Percentiles rank a stretch among this genome's conserved stretches.
Conservation (phyloP, 345 rosid genomes). For the Clausena lansium region DNA sequence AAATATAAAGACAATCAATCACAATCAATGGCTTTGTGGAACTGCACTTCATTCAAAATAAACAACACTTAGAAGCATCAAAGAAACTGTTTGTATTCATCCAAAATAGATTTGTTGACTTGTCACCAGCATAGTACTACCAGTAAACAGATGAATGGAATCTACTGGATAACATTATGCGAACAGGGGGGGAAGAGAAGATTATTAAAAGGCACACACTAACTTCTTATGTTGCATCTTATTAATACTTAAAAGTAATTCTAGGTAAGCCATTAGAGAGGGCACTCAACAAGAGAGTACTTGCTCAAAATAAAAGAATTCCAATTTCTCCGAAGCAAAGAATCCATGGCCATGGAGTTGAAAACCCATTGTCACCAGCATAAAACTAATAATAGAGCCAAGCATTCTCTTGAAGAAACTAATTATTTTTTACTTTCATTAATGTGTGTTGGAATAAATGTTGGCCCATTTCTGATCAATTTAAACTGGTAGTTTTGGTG, state of each 20-base stretch:
- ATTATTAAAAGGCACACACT: background rate
- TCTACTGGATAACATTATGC: background rate
- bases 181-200: background rate
- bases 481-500: background rate
- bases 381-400: background rate
- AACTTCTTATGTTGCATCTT: background rate
- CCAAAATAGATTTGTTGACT: too few species aligned
- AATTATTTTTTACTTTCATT: too few species aligned
- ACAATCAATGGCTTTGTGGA: background rate
- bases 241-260: background rate
- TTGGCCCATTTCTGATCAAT: too few species aligned
- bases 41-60: background rate
- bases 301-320: background rate
- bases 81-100: too few species aligned
- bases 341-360: background rate
- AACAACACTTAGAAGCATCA: background rate
- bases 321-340: background rate
- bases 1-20: constrained; percentile 22
- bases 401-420: background rate
- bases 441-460: background rate
- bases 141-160: background rate
- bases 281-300: background rate
- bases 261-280: background rate
- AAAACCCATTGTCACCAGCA: background rate
- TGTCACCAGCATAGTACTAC: background rate